Evolutionary conservation across 2,329 filamentous ascomycete genomes (phyloP), one percentile per base, ranked within the genome.

Genomic region (Didymella glomerata): DNA sequence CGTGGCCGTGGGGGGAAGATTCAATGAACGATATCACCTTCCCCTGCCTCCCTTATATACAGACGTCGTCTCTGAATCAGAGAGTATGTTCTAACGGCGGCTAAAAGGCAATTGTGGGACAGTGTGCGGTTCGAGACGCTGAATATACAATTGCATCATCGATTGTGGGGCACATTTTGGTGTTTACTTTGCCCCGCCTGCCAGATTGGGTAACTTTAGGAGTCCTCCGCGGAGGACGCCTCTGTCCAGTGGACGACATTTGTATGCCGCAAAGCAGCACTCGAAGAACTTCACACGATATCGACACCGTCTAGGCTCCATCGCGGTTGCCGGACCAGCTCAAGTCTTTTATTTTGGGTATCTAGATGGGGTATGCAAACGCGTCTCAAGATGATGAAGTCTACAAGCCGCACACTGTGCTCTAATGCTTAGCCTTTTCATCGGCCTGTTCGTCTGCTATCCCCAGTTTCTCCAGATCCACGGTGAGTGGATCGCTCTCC

Each of bases 401-500:
- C 8, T 14, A n/a, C 6, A 13, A 10, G 18, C 10, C 9, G 9
- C 20, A 24, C 13, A 10, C 20, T 3, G 16, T 4, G 6, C 8
- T 25, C 36, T 34, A 20, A 38, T 45, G 40, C 3, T 34, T 54
- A 20, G 18, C 22, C 16, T 54, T 54, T 14, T 50, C 8, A 18
- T 49, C 47, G 1, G 53, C 60, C 24, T 65, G 56, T n/a, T 61
- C 65, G n/a, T 74, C 74, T 24, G 70, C 73, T 20, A 77, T 50
- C 1, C 71, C 76, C 52, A 82, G 54, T 69, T 78, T 80, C 54
- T 72, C 72, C 48, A 82, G 51, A 54, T 82, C 78, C 8, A 78
- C 80, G 58, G 70, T 76, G 50, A 83, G 60, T 4, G 80, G 81
- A 69, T 83, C 81, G 4, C 74, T 79, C 61, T 83, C 81, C 5